These are phyloP conservation scores for Vitis riparia DNA, from an alignment of 164 flowering plant genomes.

Conservation along the genomic window DNA sequence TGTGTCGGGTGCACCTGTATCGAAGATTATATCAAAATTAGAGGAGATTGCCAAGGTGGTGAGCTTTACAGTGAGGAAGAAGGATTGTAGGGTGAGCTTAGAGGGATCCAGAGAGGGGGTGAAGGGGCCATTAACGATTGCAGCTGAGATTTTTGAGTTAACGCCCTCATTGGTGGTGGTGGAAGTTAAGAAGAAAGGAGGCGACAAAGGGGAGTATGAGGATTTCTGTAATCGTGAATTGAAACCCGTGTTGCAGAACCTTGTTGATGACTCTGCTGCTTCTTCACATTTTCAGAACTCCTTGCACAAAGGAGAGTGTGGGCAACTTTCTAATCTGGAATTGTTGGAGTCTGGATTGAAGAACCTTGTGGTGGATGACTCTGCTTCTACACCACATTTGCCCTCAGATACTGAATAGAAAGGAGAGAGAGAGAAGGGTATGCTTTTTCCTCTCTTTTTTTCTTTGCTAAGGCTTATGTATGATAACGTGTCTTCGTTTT, in stretches of 20 bases:
- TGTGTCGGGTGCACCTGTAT: slow-evolving; percentile 67
- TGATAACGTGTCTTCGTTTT: not conserved
- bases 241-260: slow-evolving; percentile 66
- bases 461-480: slow-evolving; percentile 15
- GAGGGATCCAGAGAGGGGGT: slow-evolving; percentile 76
- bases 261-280: slow-evolving; percentile 32
- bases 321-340: slow-evolving; percentile 64
- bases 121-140: slow-evolving; percentile 76
- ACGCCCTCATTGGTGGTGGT: slow-evolving; percentile 78
- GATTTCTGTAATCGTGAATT: slow-evolving; percentile 68
- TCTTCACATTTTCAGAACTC: no score
- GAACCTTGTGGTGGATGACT: slow-evolving; percentile 38
- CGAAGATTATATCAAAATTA: slow-evolving; percentile 69
- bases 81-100: slow-evolving; percentile 72
- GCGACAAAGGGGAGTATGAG: slow-evolving; percentile 72
- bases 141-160: slow-evolving; percentile 84
- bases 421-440: slow-evolving; percentile 23
- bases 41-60: slow-evolving; percentile 86
- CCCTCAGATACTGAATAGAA: slow-evolving; percentile 60
- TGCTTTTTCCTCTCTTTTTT: slow-evolving; percentile 14
- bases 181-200: slow-evolving; percentile 88
- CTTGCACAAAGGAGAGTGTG: slow-evolving; percentile 53
- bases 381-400: slow-evolving; percentile 24
- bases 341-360: slow-evolving; percentile 69
- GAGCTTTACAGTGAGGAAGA: slow-evolving; percentile 80